phyloP scores from a whole-genome alignment of 305 asterid genomes.

The Rubia occidens region DNA sequence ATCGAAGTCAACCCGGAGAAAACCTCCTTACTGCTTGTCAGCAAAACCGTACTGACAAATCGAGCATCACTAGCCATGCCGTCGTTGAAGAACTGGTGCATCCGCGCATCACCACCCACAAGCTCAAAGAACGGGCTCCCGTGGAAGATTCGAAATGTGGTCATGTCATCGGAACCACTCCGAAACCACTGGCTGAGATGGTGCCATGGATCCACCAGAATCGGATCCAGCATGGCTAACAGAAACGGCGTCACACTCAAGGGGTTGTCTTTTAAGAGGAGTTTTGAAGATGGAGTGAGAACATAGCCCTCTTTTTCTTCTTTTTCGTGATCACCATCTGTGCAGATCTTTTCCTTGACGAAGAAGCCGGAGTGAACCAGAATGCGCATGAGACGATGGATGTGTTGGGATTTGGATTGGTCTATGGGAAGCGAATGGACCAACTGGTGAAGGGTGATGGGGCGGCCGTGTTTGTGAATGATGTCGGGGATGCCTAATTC shows the following conservation, averaged over 20 bases:
- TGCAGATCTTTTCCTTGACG: not conserved
- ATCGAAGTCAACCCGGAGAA: constrained; percentile 14
- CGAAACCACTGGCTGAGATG: constrained; percentile 16
- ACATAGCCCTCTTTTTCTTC: constrained; percentile 16
- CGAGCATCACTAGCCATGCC: constrained; percentile 6
- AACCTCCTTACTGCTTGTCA: not conserved
- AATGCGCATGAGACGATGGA: constrained; percentile 24
- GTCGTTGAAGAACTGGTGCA: not conserved
- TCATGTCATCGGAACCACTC: not conserved
- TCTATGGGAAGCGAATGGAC: constrained; percentile 2
- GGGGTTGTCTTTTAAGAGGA: constrained; percentile 22
- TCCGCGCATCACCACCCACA: not conserved
- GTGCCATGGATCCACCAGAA: constrained; percentile 15
- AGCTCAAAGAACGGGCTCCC: constrained; percentile 12
- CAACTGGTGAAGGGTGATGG: constrained; percentile 8
- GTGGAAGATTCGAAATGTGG: constrained; percentile 14
- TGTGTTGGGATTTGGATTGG: constrained; percentile 1
- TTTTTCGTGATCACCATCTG: not conserved
- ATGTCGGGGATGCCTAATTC: constrained; percentile 20
- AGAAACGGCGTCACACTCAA: constrained; percentile 16
- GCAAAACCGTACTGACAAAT: not conserved
- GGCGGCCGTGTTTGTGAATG: constrained; percentile 17
- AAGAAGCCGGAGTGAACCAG: constrained; percentile 23
- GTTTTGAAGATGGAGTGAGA: constrained; percentile 23
- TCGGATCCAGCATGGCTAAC: constrained; percentile 17